These are phyloP conservation scores for Puccinia polysora DNA, from an alignment of 1,284 basidiomycete genomes.

Conservation along the genomic window DNA sequence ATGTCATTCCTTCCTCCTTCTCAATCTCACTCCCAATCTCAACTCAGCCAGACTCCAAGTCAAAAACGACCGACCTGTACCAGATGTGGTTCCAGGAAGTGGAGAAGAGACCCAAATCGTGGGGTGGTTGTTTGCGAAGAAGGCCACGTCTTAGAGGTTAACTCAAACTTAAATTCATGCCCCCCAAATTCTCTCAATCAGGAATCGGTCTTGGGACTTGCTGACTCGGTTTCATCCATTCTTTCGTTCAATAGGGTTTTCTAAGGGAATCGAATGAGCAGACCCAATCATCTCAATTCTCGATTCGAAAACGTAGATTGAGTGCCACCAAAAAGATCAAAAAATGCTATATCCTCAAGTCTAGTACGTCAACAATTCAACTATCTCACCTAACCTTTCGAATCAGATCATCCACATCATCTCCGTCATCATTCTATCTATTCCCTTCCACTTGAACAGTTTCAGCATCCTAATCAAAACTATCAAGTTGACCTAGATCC, in stretches of 20 bases:
- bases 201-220: too few species aligned
- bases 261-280: slow-evolving; percentile 26
- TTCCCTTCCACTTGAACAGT: too few species aligned
- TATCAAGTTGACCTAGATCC: neutral
- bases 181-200: neutral
- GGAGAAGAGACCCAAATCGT: slow-evolving; percentile 42
- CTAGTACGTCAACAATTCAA: neutral
- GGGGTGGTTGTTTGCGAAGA: slow-evolving; percentile 45
- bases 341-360: slow-evolving; percentile 19
- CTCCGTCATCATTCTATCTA: too few species aligned
- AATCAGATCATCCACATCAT: too few species aligned
- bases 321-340: slow-evolving; percentile 1
- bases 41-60: neutral
- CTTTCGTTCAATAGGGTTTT: slow-evolving; percentile 17
- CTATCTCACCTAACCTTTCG: neutral
- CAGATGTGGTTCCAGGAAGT: slow-evolving; percentile 45
- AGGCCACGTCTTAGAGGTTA: slow-evolving; percentile 47
- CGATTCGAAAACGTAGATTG: slow-evolving; percentile 16
- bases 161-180: neutral
- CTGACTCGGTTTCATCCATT: neutral
- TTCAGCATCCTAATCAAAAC: too few species aligned
- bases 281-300: slow-evolving; percentile 13
- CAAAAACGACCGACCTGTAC: slow-evolving; percentile 40
- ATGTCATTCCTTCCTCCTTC: too few species aligned
- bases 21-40: neutral